A percentile compares a stretch with the other conserved stretches of the same genome.
These are phyloP conservation scores for Triticum monococcum DNA, from an alignment of 176 grass and related monocot species.

Conservation along the genomic window DNA sequence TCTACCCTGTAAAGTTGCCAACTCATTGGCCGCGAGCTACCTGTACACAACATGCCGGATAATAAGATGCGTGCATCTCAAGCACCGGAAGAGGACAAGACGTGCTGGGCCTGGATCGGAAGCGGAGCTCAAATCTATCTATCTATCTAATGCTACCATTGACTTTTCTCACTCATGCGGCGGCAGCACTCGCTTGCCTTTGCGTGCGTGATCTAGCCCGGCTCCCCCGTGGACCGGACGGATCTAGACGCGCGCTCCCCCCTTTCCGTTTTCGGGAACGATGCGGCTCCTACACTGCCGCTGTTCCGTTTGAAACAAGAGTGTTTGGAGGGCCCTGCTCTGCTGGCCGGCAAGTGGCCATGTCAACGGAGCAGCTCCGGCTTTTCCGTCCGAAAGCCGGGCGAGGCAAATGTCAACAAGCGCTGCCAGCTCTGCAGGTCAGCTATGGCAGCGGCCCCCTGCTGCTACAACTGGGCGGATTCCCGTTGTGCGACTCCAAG, in stretches of 20 bases:
- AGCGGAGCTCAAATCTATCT: neutral
- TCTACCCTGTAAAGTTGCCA: no score
- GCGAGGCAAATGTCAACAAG: neutral
- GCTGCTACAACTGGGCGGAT: neutral
- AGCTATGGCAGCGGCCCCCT: neutral
- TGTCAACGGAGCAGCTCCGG: neutral
- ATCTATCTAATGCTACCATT: neutral
- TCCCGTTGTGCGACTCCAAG: neutral
- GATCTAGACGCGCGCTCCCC: neutral
- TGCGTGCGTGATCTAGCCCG: neutral
- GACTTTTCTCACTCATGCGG: neutral
- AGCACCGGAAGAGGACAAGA: constrained; percentile 1
- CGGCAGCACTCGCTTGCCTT: neutral
- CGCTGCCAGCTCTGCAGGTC: neutral
- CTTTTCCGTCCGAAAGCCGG: neutral
- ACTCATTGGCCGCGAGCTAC: no score
- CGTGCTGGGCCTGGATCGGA: neutral
- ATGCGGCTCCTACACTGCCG: neutral
- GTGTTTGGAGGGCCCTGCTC: neutral
- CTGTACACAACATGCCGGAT: no score
- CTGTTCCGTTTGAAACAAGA: neutral
- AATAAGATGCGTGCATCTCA: no score
- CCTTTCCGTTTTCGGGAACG: neutral
- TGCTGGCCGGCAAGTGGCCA: neutral
- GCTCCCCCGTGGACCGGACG: neutral